phyloP scores from a whole-genome alignment of 2,329 filamentous ascomycete species.

The Curvularia lunata region DNA sequence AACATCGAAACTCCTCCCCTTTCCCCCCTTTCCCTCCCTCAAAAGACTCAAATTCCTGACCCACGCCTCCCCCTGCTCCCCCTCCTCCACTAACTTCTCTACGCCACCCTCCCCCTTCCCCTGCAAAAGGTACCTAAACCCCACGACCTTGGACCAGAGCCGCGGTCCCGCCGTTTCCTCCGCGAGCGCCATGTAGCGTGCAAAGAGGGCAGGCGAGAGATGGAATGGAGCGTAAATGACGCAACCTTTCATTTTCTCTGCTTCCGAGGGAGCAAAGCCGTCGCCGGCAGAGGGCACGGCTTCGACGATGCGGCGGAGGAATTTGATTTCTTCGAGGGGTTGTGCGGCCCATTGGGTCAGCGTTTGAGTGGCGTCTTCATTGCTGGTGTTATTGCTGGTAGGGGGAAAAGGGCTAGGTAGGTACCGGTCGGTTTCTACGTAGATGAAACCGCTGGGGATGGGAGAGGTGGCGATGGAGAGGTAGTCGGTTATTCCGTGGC shows the following conservation, averaged over 20 bases:
- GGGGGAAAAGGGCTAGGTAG: slow-evolving; percentile 24
- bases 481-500: slow-evolving; percentile 72
- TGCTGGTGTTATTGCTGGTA: not conserved
- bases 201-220: slow-evolving; percentile 65
- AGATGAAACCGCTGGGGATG: slow-evolving; percentile 68
- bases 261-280: slow-evolving; percentile 51
- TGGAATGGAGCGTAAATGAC: slow-evolving; percentile 88
- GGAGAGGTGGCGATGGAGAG: slow-evolving; percentile 19
- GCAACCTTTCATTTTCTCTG: slow-evolving; percentile 67
- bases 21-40: slow-evolving; percentile 65
- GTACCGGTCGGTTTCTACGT: slow-evolving; percentile 80
- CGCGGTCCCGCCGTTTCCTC: slow-evolving; percentile 63
- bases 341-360: slow-evolving; percentile 65
- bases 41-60: not conserved
- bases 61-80: slow-evolving; percentile 43
- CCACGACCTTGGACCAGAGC: slow-evolving; percentile 73
- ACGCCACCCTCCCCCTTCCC: slow-evolving; percentile 49
- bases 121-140: slow-evolving; percentile 84
- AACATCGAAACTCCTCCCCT: slow-evolving; percentile 77
- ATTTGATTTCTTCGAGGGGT: slow-evolving; percentile 75
- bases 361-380: slow-evolving; percentile 5
- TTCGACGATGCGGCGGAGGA: slow-evolving; percentile 69
- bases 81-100: slow-evolving; percentile 54
- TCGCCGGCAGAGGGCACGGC: slow-evolving; percentile 71
- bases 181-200: slow-evolving; percentile 68